phyloP scores from a whole-genome alignment of 2,329 filamentous ascomycete species.

The Ilyonectria mors-panacis region DNA sequence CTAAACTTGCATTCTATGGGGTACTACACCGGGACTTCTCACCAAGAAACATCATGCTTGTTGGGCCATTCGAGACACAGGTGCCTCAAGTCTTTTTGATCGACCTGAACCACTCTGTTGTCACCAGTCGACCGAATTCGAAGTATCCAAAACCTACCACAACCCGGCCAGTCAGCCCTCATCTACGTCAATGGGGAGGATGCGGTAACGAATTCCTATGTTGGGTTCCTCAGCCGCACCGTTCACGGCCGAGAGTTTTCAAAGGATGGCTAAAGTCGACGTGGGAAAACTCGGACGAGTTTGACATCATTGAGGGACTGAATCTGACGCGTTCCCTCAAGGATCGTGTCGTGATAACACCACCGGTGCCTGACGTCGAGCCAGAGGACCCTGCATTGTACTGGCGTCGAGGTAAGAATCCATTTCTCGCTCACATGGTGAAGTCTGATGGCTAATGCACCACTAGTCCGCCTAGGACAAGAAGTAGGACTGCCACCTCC shows the following conservation, averaged over 20 bases:
- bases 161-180: not conserved
- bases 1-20: not conserved
- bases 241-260: not conserved
- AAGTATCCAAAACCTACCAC: not conserved
- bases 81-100: not conserved
- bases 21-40: slow-evolving; percentile 9
- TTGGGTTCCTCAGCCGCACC: not conserved
- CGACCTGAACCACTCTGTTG: not conserved
- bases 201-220: not conserved
- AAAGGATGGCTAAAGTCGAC: not conserved
- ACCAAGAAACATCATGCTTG: slow-evolving; percentile 13
- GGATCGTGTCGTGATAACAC: too few species aligned
- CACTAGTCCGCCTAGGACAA: too few species aligned
- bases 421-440: too few species aligned
- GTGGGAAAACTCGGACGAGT: not conserved
- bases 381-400: too few species aligned
- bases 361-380: too few species aligned
- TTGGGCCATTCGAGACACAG: not conserved
- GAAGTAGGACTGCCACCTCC: too few species aligned
- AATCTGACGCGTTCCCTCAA: too few species aligned
- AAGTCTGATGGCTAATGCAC: too few species aligned
- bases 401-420: too few species aligned
- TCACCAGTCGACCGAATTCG: not conserved
- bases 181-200: too few species aligned
- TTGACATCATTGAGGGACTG: not conserved